phyloP scores from a whole-genome alignment of 2,329 filamentous ascomycete species.

The Aureobasidium sp. region DNA sequence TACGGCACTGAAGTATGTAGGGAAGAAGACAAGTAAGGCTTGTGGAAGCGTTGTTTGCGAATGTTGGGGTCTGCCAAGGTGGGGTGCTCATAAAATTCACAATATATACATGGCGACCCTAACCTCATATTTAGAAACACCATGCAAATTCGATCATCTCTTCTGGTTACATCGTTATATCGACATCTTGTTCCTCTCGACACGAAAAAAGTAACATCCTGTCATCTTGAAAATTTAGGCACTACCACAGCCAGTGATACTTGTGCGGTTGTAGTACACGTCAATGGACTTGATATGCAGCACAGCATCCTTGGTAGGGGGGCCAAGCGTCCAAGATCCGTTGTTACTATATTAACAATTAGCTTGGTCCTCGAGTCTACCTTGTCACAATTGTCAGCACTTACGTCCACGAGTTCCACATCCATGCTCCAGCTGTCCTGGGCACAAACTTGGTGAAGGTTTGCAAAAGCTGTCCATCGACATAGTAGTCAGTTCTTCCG shows the following conservation, averaged over 20 bases:
- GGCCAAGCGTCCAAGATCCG: slow-evolving; percentile 64
- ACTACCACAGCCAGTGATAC: slow-evolving; percentile 4
- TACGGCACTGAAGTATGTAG: background rate
- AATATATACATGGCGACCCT: background rate
- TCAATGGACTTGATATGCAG: slow-evolving; percentile 63
- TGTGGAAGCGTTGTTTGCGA: background rate
- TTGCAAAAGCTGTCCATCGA: slow-evolving; percentile 55
- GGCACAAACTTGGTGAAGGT: slow-evolving; percentile 41
- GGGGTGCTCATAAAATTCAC: background rate
- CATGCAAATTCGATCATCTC: background rate
- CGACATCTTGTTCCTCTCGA: background rate
- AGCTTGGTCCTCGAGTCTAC: background rate
- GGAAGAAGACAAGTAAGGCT: background rate
- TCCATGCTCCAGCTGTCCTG: slow-evolving; percentile 52
- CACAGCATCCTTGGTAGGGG: slow-evolving; percentile 54
- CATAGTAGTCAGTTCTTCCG: slow-evolving; percentile 58
- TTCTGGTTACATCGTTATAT: background rate
- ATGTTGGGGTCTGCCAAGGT: background rate
- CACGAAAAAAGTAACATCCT: too few species aligned
- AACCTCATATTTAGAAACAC: background rate
- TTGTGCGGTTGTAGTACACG: slow-evolving; percentile 60
- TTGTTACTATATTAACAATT: slow-evolving; percentile 45
- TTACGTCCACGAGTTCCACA: slow-evolving; percentile 36
- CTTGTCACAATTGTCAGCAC: slow-evolving; percentile 35
- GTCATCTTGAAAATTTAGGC: background rate